phyloP scores from a whole-genome alignment of 345 rosid species.

The Raphanus sativus region DNA sequence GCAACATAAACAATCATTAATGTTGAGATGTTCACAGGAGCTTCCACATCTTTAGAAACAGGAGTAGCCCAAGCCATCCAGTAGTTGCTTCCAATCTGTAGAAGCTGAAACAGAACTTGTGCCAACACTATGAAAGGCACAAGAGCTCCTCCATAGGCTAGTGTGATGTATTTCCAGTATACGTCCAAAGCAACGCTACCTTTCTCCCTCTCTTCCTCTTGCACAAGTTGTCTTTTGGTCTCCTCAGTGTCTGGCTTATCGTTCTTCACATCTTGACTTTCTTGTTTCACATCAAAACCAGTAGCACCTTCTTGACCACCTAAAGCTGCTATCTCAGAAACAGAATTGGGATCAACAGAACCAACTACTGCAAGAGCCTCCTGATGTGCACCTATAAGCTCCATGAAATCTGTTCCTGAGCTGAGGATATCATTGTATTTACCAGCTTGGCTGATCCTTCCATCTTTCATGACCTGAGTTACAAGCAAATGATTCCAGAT shows the following conservation, averaged over 20 bases:
- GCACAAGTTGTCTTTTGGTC: constrained; percentile 59
- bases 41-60: constrained; percentile 51
- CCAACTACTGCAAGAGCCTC: constrained; percentile 59
- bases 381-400: constrained; percentile 71
- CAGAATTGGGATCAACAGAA: constrained; percentile 42
- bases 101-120: constrained; percentile 59
- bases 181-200: constrained; percentile 66
- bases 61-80: constrained; percentile 94
- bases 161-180: constrained; percentile 65
- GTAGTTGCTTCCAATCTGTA: constrained; percentile 79
- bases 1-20: constrained; percentile 57
- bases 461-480: constrained; percentile 78
- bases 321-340: constrained; percentile 32
- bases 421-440: constrained; percentile 61
- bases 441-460: constrained; percentile 73
- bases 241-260: constrained; percentile 44
- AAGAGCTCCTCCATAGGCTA: constrained; percentile 72
- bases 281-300: constrained; percentile 32
- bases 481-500: constrained; percentile 1
- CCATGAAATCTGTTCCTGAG: constrained; percentile 74
- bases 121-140: constrained; percentile 68
- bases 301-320: constrained; percentile 31
- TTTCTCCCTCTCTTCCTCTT: constrained; percentile 86
- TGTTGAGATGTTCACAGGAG: constrained; percentile 48
- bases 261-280: constrained; percentile 33